These are phyloP conservation scores for Gymnopus androsaceus DNA, from an alignment of 1,284 basidiomycete genomes.

Conservation along the genomic window DNA sequence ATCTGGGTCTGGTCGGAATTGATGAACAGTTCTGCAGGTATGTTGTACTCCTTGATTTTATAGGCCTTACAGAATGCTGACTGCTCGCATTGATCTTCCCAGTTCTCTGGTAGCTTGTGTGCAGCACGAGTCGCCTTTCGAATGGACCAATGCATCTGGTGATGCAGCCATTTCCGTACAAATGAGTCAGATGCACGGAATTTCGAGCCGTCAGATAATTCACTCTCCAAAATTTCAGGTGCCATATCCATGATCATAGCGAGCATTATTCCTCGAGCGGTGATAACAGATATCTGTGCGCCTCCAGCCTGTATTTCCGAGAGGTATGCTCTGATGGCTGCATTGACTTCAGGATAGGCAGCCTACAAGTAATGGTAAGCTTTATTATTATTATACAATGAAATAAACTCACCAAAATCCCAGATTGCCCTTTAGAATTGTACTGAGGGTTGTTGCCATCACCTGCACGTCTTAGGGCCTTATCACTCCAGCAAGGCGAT, in stretches of 20 bases:
- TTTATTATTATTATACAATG: neutral
- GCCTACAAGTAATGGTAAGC: neutral
- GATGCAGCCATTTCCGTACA: slow-evolving; percentile 10
- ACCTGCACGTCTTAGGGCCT: neutral
- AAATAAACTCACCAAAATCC: slow-evolving; percentile 4
- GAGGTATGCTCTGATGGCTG: neutral
- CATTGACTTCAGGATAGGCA: neutral
- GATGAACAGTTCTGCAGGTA: slow-evolving; percentile 4
- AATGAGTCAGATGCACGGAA: slow-evolving; percentile 5
- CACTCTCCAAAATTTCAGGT: neutral
- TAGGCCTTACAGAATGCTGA: slow-evolving; percentile 19
- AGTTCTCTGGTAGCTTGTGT: slow-evolving; percentile 29
- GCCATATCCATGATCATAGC: neutral
- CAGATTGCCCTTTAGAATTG: neutral
- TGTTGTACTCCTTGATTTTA: slow-evolving; percentile 18
- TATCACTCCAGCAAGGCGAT: neutral
- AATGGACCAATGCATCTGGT: slow-evolving; percentile 18
- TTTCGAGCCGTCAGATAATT: slow-evolving; percentile 2
- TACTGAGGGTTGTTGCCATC: neutral
- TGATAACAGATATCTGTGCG: slow-evolving; percentile 1
- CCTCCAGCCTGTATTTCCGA: neutral
- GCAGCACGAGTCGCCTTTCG: slow-evolving; percentile 25
- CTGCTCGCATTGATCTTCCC: slow-evolving; percentile 9
- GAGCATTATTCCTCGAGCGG: slow-evolving; percentile 1
- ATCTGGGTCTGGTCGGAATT: slow-evolving; percentile 2